phyloP scores from a whole-genome alignment of 2,329 filamentous ascomycete species.

The Neofusicoccum cordaticola region DNA sequence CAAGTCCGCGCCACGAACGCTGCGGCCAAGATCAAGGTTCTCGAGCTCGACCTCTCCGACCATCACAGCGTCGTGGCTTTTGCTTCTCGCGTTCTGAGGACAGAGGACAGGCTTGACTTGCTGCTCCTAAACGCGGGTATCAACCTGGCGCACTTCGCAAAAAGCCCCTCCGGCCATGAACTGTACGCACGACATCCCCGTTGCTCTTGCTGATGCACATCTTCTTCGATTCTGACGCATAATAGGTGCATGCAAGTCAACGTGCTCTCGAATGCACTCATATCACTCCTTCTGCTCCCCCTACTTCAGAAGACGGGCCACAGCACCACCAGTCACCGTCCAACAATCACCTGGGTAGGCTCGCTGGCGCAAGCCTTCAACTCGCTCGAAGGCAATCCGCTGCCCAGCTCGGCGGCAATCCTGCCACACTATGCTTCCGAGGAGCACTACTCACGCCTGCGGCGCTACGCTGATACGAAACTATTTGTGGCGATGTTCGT shows the following conservation, averaged over 20 bases:
- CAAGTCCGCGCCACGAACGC: neutral
- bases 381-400: neutral
- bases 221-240: neutral
- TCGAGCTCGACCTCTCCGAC: neutral
- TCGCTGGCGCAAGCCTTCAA: slow-evolving; percentile 3
- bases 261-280: neutral
- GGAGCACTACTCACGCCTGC: neutral
- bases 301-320: neutral
- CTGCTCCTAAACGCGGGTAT: slow-evolving; percentile 9
- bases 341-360: slow-evolving; percentile 2
- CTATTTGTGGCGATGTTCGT: neutral
- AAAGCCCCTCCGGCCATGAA: neutral
- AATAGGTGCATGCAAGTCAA: slow-evolving; percentile 8
- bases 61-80: neutral
- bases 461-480: slow-evolving; percentile 3
- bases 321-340: neutral
- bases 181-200: neutral
- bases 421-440: neutral
- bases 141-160: neutral
- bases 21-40: neutral
- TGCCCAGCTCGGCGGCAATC: neutral
- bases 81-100: neutral
- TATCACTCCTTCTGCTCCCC: neutral
- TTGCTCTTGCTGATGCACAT: neutral
- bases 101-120: neutral